A percentile compares a stretch with the other conserved stretches of the same genome.
Evolutionary conservation across 129 eudicot species (phyloP).

Genomic region (Saussurea involucrata): DNA sequence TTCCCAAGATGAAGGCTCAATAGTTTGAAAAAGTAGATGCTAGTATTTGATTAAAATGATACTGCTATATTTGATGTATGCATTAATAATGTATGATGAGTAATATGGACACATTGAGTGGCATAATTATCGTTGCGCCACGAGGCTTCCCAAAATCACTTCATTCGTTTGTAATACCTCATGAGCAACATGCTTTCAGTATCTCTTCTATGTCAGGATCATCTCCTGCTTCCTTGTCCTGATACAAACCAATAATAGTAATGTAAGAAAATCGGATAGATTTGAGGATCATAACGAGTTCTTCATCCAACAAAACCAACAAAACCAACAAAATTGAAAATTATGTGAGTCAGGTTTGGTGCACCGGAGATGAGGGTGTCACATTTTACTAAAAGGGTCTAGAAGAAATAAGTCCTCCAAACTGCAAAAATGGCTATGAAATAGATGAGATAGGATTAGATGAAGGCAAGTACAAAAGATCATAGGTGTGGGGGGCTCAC

Average conservation of each 20-base stretch:
- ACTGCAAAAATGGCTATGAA: not conserved
- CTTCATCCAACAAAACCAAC: not conserved
- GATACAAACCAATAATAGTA: not conserved
- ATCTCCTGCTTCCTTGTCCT: conserved; percentile 99
- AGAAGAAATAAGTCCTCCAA: not conserved
- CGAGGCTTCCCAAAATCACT: not conserved
- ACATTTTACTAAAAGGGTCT: not conserved
- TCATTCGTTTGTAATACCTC: conserved; percentile 7
- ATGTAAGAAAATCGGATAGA: conserved; percentile 4
- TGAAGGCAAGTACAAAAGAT: not conserved
- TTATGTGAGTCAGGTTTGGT: conserved; percentile 7
- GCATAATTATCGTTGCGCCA: not conserved
- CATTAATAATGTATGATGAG: not conserved
- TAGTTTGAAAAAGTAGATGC: not conserved
- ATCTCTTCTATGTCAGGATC: conserved; percentile 82
- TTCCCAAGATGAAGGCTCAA: not conserved
- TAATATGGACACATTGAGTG: conserved; percentile 5
- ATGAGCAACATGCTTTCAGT: conserved; percentile 69
- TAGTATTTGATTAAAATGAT: not conserved
- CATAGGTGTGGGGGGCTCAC: conserved; percentile 30
- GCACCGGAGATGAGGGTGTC: not conserved
- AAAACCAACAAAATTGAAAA: not conserved
- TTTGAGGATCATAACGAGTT: not conserved
- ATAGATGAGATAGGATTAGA: not conserved
- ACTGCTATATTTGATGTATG: not conserved